phyloP scores from a whole-genome alignment of 1,139 yeast species.

The Yamadazyma dendronema region DNA sequence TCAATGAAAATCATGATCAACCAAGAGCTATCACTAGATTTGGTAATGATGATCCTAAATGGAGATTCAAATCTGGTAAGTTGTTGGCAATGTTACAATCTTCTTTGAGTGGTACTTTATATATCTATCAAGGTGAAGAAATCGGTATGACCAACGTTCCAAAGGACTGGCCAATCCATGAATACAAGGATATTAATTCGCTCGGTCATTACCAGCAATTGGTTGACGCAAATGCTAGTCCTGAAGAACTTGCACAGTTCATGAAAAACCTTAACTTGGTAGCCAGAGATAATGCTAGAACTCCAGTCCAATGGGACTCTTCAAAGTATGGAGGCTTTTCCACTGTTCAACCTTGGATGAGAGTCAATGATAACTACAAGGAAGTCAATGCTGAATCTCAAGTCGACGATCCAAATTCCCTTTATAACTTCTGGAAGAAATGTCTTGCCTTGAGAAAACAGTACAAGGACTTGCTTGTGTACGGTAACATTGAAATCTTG shows the following conservation, averaged over 20 bases:
- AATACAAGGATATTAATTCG: constrained; percentile 51
- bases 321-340: constrained; percentile 51
- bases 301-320: constrained; percentile 60
- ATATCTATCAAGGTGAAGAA: constrained; percentile 62
- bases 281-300: constrained; percentile 58
- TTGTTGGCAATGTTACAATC: constrained; percentile 46
- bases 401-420: constrained; percentile 45
- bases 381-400: constrained; percentile 51
- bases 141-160: constrained; percentile 53
- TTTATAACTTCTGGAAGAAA: constrained; percentile 46
- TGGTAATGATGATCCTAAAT: constrained; percentile 36
- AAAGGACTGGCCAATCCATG: constrained; percentile 45
- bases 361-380: constrained; percentile 50
- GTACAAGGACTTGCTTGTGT: constrained; percentile 41
- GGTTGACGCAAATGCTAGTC: constrained; percentile 33
- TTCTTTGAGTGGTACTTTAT: constrained; percentile 56
- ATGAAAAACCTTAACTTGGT: constrained; percentile 31
- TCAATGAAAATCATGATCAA: constrained; percentile 60
- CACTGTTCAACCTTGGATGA: constrained; percentile 54
- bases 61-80: constrained; percentile 42
- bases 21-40: constrained; percentile 55
- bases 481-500: constrained; percentile 46
- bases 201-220: constrained; percentile 38
- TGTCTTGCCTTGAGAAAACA: constrained; percentile 45
- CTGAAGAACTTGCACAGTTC: constrained; percentile 28